Conservation (phyloP, 192 early-diverging fungal genomes). For the Coemansia nantahalensis region DNA sequence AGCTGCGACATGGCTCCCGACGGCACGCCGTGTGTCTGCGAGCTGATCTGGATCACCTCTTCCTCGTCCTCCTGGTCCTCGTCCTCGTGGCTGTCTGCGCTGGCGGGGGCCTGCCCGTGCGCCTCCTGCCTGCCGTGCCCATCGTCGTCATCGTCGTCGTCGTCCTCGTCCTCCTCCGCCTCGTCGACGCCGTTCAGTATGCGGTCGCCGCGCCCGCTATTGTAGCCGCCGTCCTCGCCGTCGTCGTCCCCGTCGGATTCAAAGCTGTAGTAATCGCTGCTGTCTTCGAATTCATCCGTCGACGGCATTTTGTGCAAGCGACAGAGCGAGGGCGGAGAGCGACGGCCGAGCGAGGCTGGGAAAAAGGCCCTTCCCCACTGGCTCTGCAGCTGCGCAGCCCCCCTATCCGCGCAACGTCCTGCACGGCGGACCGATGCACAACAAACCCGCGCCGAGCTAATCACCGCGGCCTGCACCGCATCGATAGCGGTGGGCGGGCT, state of each 20-base stretch:
- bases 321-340: no score
- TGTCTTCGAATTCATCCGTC: conserved; percentile 6
- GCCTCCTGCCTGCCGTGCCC: no score
- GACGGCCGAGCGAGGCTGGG: no score
- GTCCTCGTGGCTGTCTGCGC: not conserved
- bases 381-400: no score
- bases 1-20: conserved; percentile 1
- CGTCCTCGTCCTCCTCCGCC: not conserved
- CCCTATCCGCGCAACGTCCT: no score
- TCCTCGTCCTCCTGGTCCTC: conserved; percentile 3
- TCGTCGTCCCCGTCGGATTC: conserved; percentile 1
- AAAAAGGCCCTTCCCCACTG: no score
- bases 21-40: conserved; percentile 9
- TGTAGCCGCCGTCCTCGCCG: not conserved
- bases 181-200: not conserved
- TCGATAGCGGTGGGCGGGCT: no score
- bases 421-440: no score
- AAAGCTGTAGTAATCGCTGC: conserved; percentile 14
- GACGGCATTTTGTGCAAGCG: conserved; percentile 3
- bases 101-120: no score
- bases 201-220: no score
- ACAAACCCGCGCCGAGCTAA: no score
- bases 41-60: conserved; percentile 12
- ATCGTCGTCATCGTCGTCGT: not conserved
- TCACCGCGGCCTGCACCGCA: no score